phyloP scores from a whole-genome alignment of 1,284 basidiomycete genomes.

The Trichosporon asahii region DNA sequence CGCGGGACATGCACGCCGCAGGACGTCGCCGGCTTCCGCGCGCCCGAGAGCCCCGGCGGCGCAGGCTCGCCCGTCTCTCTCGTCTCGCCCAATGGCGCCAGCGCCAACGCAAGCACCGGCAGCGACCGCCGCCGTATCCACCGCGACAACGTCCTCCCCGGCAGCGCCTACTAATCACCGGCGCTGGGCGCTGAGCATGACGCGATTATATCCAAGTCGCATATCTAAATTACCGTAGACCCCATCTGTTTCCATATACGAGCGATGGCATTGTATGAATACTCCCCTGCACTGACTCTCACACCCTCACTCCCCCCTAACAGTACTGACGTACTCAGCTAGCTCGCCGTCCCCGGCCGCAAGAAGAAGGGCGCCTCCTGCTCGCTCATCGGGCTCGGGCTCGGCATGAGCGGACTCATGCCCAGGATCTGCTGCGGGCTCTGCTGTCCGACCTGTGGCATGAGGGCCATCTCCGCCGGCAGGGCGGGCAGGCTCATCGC shows the following conservation, averaged over 20 bases:
- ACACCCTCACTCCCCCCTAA: too few species aligned
- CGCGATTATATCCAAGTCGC: neutral
- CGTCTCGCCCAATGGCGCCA: neutral
- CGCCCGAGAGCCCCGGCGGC: neutral
- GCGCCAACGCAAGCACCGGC: too few species aligned
- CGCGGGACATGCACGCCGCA: neutral
- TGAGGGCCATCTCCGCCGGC: neutral
- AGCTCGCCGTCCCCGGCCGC: neutral
- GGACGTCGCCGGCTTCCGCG: neutral
- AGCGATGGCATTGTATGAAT: conserved; percentile 1
- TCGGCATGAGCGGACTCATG: neutral
- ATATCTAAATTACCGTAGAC: neutral
- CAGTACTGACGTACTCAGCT: too few species aligned
- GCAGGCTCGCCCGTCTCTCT: neutral
- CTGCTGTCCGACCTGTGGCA: neutral
- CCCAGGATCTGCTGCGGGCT: neutral
- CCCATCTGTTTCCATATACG: neutral
- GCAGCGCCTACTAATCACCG: neutral
- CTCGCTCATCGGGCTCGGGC: neutral
- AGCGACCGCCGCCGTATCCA: neutral
- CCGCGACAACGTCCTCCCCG: neutral
- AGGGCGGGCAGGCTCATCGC: neutral
- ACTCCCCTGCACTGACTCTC: neutral
- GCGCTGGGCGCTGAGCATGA: neutral
- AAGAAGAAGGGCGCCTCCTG: neutral